Conservation (phyloP, 2,329 filamentous ascomycete species). For the Mycosphaerella sp. region DNA sequence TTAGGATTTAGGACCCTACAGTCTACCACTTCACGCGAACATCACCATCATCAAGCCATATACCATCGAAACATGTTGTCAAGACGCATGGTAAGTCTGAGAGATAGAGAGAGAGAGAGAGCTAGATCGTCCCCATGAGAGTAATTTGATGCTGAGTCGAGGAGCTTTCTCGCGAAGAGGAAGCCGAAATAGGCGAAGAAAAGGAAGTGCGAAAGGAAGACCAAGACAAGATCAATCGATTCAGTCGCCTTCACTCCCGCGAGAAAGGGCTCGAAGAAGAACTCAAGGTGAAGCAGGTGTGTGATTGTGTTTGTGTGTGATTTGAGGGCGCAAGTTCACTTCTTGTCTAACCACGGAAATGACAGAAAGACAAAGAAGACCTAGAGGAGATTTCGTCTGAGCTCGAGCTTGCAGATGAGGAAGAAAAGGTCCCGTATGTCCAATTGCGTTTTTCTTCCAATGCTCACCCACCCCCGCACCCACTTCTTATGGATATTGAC, state of each 20-base stretch:
- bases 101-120: neutral
- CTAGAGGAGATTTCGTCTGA: constrained; percentile 87
- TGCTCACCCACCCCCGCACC: too few species aligned
- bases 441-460: neutral
- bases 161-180: constrained; percentile 90
- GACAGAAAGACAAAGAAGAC: constrained; percentile 95
- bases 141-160: neutral
- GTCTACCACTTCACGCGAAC: neutral
- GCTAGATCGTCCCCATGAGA: neutral
- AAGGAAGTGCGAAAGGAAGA: constrained; percentile 93
- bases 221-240: constrained; percentile 98
- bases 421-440: constrained; percentile 80
- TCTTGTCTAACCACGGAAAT: constrained; percentile 1
- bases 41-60: neutral
- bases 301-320: constrained; percentile 29
- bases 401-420: constrained; percentile 90
- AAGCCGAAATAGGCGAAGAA: constrained; percentile 69
- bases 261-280: constrained; percentile 74
- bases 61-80: constrained; percentile 12
- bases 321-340: neutral
- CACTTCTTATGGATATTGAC: constrained; percentile 7
- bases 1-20: neutral
- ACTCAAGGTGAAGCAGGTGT: constrained; percentile 68
- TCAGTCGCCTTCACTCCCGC: constrained; percentile 87
- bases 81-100: constrained; percentile 13